phyloP scores from a whole-genome alignment of 2,329 filamentous ascomycete species.

The Canariomyces notabilis region DNA sequence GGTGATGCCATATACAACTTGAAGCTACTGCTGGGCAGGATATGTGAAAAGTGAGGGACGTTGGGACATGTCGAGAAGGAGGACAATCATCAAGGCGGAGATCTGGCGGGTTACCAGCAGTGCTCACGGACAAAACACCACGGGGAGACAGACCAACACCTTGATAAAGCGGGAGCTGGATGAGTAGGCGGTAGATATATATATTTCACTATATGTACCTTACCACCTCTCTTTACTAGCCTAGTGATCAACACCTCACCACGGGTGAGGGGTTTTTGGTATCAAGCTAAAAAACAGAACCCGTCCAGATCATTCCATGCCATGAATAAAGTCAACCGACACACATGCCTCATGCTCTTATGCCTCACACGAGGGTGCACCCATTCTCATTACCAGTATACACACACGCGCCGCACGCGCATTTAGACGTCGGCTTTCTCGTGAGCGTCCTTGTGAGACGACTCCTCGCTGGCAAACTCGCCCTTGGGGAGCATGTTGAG shows the following conservation, averaged over 20 bases:
- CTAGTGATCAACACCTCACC: too few relatives aligned
- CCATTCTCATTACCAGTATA: neutral
- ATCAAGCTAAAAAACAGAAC: neutral
- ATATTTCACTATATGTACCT: neutral
- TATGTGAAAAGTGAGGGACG: too few relatives aligned
- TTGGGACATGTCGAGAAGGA: too few relatives aligned
- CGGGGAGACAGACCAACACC: too few relatives aligned
- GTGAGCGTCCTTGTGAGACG: neutral
- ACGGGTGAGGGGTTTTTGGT: neutral
- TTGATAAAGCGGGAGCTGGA: too few relatives aligned
- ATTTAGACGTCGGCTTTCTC: neutral
- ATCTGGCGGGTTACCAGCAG: too few relatives aligned
- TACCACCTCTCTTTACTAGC: neutral
- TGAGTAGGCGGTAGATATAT: neutral
- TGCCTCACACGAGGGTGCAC: neutral
- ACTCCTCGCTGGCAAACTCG: slow-evolving; percentile 8
- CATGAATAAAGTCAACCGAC: neutral
- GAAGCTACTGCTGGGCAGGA: too few relatives aligned
- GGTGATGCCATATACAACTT: too few relatives aligned
- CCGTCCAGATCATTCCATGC: neutral
- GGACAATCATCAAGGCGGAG: too few relatives aligned
- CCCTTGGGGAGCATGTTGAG: slow-evolving; percentile 48
- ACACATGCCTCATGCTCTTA: neutral
- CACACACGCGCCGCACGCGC: neutral
- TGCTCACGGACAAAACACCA: too few relatives aligned